Evolutionary conservation across 768 basidiomycete species (phyloP).

Genomic region (Suillus americanus): DNA sequence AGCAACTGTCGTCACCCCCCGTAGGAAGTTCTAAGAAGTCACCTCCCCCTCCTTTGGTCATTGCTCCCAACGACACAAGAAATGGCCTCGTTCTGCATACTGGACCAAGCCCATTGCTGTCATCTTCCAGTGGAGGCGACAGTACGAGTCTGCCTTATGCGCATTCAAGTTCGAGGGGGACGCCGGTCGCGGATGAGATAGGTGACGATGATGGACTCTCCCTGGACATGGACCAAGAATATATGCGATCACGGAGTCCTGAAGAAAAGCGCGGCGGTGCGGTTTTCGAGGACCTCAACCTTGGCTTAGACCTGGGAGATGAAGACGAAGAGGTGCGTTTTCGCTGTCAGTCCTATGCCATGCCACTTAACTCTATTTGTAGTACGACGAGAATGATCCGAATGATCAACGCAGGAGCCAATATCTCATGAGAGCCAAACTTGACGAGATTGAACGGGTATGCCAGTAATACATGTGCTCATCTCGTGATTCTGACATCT

Average conservation of each 20-base stretch:
- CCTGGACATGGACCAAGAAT: slow-evolving; percentile 30
- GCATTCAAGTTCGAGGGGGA: slow-evolving; percentile 27
- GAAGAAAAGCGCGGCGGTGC: slow-evolving; percentile 48
- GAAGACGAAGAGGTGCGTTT: slow-evolving; percentile 43
- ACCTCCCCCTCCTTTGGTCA: slow-evolving; percentile 57
- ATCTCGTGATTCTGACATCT: slow-evolving; percentile 15
- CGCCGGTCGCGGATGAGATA: slow-evolving; percentile 18
- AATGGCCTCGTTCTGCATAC: slow-evolving; percentile 34
- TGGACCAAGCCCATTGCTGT: slow-evolving; percentile 36
- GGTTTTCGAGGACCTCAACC: slow-evolving; percentile 46
- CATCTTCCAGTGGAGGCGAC: slow-evolving; percentile 26
- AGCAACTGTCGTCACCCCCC: slow-evolving; percentile 37
- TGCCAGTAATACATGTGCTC: slow-evolving; percentile 15
- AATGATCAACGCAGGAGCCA: slow-evolving; percentile 77
- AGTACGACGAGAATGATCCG: slow-evolving; percentile 73
- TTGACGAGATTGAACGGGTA: slow-evolving; percentile 80
- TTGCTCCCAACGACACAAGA: slow-evolving; percentile 39
- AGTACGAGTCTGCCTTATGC: slow-evolving; percentile 50
- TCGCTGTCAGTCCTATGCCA: slow-evolving; percentile 2
- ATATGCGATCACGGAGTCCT: slow-evolving; percentile 30
- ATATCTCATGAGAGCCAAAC: slow-evolving; percentile 66
- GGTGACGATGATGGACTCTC: slow-evolving; percentile 19
- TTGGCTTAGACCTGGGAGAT: slow-evolving; percentile 42
- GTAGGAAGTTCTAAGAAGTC: slow-evolving; percentile 38
- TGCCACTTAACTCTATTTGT: slow-evolving; percentile 17